Conservation (phyloP, 2,329 filamentous ascomycete genomes). For the Stachybotrys echinatus region DNA sequence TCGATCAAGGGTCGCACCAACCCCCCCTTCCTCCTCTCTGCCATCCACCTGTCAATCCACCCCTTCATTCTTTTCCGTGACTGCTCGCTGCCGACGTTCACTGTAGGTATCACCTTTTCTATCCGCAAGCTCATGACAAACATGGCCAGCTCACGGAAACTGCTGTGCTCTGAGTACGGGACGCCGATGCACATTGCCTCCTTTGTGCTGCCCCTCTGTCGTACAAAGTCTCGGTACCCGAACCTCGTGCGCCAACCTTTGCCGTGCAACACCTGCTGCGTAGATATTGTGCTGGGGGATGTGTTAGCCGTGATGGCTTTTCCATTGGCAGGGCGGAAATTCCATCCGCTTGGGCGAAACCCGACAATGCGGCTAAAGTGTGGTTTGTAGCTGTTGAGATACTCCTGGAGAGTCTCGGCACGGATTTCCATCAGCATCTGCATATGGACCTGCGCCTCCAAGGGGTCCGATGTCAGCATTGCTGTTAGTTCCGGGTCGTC, state of each 20-base stretch:
- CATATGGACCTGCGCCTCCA: slow-evolving; percentile 94
- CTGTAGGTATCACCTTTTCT: slow-evolving; percentile 86
- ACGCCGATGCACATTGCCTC: slow-evolving; percentile 88
- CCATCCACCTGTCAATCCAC: slow-evolving; percentile 60
- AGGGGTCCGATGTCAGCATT: slow-evolving; percentile 73
- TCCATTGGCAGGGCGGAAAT: slow-evolving; percentile 64
- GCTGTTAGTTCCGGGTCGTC: slow-evolving; percentile 77
- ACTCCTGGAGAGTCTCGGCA: slow-evolving; percentile 85
- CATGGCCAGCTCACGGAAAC: slow-evolving; percentile 88
- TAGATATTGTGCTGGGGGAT: slow-evolving; percentile 43
- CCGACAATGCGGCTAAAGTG: slow-evolving; percentile 84
- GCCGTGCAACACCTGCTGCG: slow-evolving; percentile 46
- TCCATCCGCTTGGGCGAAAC: slow-evolving; percentile 92
- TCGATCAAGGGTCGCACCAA: slow-evolving; percentile 38
- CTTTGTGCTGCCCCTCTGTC: slow-evolving; percentile 77
- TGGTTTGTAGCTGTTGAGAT: slow-evolving; percentile 72
- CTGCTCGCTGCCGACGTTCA: slow-evolving; percentile 66
- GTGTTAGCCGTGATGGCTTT: slow-evolving; percentile 50
- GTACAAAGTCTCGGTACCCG: slow-evolving; percentile 63
- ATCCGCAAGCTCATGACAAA: slow-evolving; percentile 86
- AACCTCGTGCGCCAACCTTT: slow-evolving; percentile 74
- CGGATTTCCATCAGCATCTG: slow-evolving; percentile 92
- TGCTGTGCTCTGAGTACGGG: slow-evolving; percentile 93
- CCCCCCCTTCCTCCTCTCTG: slow-evolving; percentile 52
- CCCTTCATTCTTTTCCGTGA: slow-evolving; percentile 55